Percentiles rank a stretch among this genome's conserved stretches.
Evolutionary conservation across 257 asterid species (phyloP).

Genomic region (Solanum habrochaites): DNA sequence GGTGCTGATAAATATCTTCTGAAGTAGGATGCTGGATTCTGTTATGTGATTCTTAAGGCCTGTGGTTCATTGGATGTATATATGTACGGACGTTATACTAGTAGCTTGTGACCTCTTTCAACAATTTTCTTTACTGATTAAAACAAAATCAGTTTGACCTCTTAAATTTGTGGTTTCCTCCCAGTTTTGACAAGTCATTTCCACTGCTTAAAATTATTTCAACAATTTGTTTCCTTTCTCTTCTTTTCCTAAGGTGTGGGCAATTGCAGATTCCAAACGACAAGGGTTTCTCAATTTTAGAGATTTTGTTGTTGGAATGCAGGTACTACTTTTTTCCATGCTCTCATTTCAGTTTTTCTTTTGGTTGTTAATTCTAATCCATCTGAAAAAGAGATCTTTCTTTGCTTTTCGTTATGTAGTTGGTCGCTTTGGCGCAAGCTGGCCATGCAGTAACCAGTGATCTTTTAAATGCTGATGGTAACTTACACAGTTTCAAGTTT

Average conservation of each 20-base stretch:
- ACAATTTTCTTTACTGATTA: neutral
- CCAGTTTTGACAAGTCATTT: neutral
- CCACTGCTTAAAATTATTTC: neutral
- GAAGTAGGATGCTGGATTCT: neutral
- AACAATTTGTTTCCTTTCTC: neutral
- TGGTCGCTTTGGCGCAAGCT: conserved; percentile 80
- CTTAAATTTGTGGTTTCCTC: neutral
- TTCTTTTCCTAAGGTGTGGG: conserved; percentile 60
- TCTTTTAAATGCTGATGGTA: conserved; percentile 51
- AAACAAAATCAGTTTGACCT: neutral
- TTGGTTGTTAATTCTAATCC: neutral
- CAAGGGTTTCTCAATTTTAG: conserved; percentile 92
- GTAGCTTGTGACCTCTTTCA: neutral
- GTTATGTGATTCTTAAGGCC: neutral
- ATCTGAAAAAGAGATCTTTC: conserved; percentile 9
- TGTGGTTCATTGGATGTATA: neutral
- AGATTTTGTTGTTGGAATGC: conserved; percentile 80
- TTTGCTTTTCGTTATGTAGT: conserved; percentile 24
- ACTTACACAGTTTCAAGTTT: neutral
- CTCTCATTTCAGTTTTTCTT: neutral
- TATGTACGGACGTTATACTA: neutral
- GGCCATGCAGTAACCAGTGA: conserved; percentile 53
- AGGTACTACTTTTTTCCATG: conserved; percentile 33
- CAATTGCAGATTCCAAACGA: conserved; percentile 85
- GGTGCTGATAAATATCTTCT: neutral